These are phyloP conservation scores for Aurantiochytrium sp. DNA, from an alignment of 108 stramenopile genomes.

Conservation along the genomic window DNA sequence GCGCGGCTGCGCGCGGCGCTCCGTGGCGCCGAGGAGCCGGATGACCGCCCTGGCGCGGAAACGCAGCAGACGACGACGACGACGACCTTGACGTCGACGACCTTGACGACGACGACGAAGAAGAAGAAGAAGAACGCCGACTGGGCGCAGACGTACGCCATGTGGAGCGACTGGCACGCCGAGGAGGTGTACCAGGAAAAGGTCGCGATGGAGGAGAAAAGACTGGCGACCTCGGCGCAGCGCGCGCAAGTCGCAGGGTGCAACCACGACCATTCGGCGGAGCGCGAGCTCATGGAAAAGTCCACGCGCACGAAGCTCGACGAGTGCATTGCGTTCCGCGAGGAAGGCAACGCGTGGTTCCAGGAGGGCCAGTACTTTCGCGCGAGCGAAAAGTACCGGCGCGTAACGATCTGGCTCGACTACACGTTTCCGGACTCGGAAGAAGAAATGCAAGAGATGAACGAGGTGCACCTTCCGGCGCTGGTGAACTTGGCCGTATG, in stretches of 20 bases:
- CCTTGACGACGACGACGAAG: too few species aligned
- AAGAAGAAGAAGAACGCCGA: too few species aligned
- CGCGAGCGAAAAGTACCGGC: neutral
- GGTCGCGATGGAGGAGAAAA: neutral
- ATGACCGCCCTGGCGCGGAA: neutral
- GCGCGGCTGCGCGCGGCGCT: neutral
- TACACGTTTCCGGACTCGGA: constrained; percentile 8
- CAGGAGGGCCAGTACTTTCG: constrained; percentile 3
- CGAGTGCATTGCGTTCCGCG: neutral
- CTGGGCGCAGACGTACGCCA: neutral
- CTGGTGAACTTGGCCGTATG: neutral
- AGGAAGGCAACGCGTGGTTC: constrained; percentile 19
- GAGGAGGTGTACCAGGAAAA: constrained; percentile 8
- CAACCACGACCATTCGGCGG: neutral
- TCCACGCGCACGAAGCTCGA: neutral
- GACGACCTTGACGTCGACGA: too few species aligned
- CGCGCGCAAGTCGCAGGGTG: constrained; percentile 10
- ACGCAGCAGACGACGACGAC: too few species aligned
- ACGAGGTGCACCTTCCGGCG: neutral
- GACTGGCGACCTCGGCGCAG: neutral
- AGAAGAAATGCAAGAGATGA: neutral
- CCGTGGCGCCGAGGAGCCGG: neutral
- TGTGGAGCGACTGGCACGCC: neutral
- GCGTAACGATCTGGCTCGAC: neutral
- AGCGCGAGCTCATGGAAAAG: constrained; percentile 3